Conservation (phyloP, 2,329 filamentous ascomycete genomes). For the Ascochyta fabae region DNA sequence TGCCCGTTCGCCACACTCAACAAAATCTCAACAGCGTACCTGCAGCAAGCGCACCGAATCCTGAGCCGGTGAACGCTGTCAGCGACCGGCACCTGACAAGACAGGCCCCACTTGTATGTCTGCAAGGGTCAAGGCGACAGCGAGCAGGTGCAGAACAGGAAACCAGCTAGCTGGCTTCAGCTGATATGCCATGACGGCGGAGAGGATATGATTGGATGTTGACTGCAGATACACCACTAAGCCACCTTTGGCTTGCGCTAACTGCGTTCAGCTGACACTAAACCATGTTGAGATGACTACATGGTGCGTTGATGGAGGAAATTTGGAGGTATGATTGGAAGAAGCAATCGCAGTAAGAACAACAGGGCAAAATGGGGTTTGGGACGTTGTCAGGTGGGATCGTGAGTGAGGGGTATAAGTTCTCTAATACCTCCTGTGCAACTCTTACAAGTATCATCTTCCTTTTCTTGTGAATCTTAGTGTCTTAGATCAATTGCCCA, state of each 20-base stretch:
- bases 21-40: slow-evolving; percentile 5
- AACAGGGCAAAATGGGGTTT: not conserved
- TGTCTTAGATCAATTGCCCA: too few relatives aligned
- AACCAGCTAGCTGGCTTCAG: not conserved
- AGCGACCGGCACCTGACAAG: slow-evolving; percentile 11
- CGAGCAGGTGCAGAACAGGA: not conserved
- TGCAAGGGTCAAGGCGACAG: slow-evolving; percentile 1
- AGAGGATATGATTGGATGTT: not conserved
- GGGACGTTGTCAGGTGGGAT: not conserved
- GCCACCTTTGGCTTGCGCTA: slow-evolving; percentile 1
- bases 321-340: slow-evolving; percentile 3
- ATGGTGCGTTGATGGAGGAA: not conserved
- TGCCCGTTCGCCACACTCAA: slow-evolving; percentile 8
- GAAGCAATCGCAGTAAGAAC: not conserved
- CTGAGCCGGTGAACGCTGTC: slow-evolving; percentile 7
- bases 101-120: slow-evolving; percentile 1
- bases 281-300: slow-evolving; percentile 4
- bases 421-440: not conserved
- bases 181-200: not conserved
- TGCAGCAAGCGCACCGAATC: slow-evolving; percentile 1
- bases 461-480: not conserved
- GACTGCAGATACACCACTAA: not conserved
- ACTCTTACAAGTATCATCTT: not conserved
- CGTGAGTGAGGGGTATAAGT: slow-evolving; percentile 2
- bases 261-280: not conserved